phyloP scores from a whole-genome alignment of 805 yeast species.

The Suhomyces sp. region DNA sequence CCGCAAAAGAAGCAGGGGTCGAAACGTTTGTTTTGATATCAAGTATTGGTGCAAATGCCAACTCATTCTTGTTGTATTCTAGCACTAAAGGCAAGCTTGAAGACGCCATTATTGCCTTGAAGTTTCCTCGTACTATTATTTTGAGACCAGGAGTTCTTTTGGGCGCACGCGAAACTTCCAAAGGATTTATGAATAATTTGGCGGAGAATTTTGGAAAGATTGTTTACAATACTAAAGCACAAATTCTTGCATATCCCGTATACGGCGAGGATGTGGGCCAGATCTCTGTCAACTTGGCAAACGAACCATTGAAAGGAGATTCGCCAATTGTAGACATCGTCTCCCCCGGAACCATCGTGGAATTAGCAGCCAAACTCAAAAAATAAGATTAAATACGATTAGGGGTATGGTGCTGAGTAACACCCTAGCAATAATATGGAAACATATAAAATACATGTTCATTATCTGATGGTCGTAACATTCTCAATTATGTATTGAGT shows the following conservation, averaged over 20 bases:
- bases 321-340: constrained; percentile 22
- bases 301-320: constrained; percentile 12
- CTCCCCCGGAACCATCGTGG: constrained; percentile 18
- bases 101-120: constrained; percentile 56
- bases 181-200: constrained; percentile 35
- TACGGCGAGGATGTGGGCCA: constrained; percentile 64
- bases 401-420: background rate
- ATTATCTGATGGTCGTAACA: background rate
- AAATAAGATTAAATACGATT: background rate
- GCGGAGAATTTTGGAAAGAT: constrained; percentile 29
- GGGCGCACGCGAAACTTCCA: constrained; percentile 54
- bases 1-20: constrained; percentile 69
- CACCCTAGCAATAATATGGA: background rate
- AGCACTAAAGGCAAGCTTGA: constrained; percentile 77
- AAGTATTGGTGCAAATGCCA: constrained; percentile 57
- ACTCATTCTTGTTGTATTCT: constrained; percentile 59
- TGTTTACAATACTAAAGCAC: constrained; percentile 15
- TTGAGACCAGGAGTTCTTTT: constrained; percentile 73
- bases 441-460: background rate
- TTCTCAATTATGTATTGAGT: background rate
- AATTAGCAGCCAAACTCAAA: constrained; percentile 12
- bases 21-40: constrained; percentile 67
- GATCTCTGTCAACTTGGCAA: constrained; percentile 47
- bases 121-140: constrained; percentile 70
- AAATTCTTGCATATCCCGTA: constrained; percentile 38